Evolutionary conservation across 2,329 filamentous ascomycete genomes (phyloP).

Genomic region (Mollisiaceae sp.): DNA sequence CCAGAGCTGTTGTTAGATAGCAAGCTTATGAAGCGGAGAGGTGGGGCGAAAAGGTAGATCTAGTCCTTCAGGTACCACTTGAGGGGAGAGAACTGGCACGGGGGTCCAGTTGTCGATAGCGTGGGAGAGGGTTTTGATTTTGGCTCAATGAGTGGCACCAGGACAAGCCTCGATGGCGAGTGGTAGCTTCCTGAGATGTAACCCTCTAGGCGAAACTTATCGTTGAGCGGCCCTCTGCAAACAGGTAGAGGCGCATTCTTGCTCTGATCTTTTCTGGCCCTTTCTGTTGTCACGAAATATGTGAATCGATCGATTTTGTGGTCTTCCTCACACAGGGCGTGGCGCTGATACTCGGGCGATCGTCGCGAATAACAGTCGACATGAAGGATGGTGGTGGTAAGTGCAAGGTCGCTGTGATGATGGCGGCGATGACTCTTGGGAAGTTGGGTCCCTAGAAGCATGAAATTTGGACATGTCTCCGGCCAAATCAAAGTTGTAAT

Average conservation of each 20-base stretch:
- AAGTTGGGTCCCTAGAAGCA: constrained; percentile 7
- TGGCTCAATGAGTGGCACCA: constrained; percentile 6
- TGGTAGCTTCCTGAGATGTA: not conserved
- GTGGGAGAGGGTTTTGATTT: not conserved
- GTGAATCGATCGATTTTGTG: constrained; percentile 3
- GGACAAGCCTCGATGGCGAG: not conserved
- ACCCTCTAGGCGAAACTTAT: constrained; percentile 7
- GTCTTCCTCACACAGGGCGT: not conserved
- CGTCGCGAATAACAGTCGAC: constrained; percentile 7
- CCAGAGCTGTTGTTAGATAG: not conserved
- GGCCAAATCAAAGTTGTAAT: constrained; percentile 15
- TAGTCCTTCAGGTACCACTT: not conserved
- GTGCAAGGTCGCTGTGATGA: not conserved
- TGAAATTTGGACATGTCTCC: constrained; percentile 18
- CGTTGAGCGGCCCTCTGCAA: constrained; percentile 14
- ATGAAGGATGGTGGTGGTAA: constrained; percentile 12
- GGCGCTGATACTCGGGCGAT: constrained; percentile 5
- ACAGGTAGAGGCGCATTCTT: constrained; percentile 19
- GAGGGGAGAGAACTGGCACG: not conserved
- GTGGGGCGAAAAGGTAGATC: not conserved
- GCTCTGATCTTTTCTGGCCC: constrained; percentile 2
- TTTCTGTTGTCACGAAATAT: constrained; percentile 1
- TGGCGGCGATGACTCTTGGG: constrained; percentile 7
- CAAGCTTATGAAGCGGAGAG: not conserved
- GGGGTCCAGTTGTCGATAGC: constrained; percentile 1